These are phyloP conservation scores for Auricularia sp. DNA, from an alignment of 768 basidiomycete species.

Conservation along the genomic window DNA sequence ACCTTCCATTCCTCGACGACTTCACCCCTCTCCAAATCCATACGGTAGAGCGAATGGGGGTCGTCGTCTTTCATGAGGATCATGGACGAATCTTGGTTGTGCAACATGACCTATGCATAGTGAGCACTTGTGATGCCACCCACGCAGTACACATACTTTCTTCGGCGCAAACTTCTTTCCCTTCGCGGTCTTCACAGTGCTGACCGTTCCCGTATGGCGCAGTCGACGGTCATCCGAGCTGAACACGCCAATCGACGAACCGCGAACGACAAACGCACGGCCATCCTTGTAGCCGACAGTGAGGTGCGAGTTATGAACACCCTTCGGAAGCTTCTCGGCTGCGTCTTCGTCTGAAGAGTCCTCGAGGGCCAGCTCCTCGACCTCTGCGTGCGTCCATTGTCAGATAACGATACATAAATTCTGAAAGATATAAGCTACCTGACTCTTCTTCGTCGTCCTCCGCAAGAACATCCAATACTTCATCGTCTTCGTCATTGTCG, in stretches of 20 bases:
- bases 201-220: slow-evolving; percentile 81
- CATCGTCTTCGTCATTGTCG: slow-evolving; percentile 62
- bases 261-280: slow-evolving; percentile 85
- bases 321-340: slow-evolving; percentile 30
- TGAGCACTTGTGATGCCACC: not conserved
- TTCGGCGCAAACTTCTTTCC: slow-evolving; percentile 79
- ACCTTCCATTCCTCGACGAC: slow-evolving; percentile 99
- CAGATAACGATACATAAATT: not conserved
- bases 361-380: slow-evolving; percentile 4
- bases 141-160: slow-evolving; percentile 42
- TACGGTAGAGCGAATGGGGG: slow-evolving; percentile 71
- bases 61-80: slow-evolving; percentile 76
- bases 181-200: slow-evolving; percentile 66
- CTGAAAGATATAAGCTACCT: not conserved
- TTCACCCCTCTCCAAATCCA: slow-evolving; percentile 92
- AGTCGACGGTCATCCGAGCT: slow-evolving; percentile 56
- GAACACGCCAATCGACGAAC: slow-evolving; percentile 87
- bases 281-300: slow-evolving; percentile 94
- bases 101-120: slow-evolving; percentile 72
- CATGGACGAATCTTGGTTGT: slow-evolving; percentile 95
- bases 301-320: slow-evolving; percentile 76
- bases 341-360: slow-evolving; percentile 28
- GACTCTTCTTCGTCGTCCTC: slow-evolving; percentile 30
- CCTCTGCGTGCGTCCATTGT: slow-evolving; percentile 9
- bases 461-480: slow-evolving; percentile 44